Conservation (phyloP, 495 filamentous ascomycete genomes). For the Penicillium salamii region DNA sequence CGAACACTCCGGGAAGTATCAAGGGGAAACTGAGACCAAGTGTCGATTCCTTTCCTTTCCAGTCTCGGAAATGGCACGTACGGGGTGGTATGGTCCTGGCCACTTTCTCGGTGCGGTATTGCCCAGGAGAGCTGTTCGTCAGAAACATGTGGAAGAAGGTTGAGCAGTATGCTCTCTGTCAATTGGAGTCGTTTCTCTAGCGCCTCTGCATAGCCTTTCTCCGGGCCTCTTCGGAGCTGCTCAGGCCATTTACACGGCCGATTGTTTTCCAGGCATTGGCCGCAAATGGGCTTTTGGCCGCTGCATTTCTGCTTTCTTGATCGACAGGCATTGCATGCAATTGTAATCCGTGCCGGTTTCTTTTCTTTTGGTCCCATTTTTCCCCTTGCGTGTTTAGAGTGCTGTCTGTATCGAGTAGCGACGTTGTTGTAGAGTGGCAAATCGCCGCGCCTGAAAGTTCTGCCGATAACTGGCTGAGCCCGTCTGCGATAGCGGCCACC, state of each 20-base stretch:
- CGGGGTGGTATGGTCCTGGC: background rate
- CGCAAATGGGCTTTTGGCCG: conserved; percentile 36
- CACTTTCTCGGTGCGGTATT: conserved; percentile 6
- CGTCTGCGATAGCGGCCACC: background rate
- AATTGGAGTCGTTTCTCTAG: conserved; percentile 38
- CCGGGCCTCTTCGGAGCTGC: conserved; percentile 37
- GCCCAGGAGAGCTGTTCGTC: conserved; percentile 25
- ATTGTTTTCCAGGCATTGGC: conserved; percentile 34
- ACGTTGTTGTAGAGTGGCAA: conserved; percentile 1
- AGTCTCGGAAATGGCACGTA: conserved; percentile 26
- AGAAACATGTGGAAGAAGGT: conserved; percentile 29
- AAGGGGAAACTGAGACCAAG: conserved; percentile 38
- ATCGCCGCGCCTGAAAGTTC: conserved; percentile 26
- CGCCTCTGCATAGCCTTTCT: conserved; percentile 41
- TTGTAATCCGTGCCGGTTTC: conserved; percentile 31
- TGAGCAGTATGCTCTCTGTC: conserved; percentile 33
- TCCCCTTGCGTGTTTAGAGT: background rate
- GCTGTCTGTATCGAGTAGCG: background rate
- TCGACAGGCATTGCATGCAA: conserved; percentile 37
- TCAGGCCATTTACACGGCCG: conserved; percentile 40
- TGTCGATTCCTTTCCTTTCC: conserved; percentile 31
- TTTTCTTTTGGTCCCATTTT: conserved; percentile 15
- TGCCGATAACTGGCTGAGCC: conserved; percentile 7
- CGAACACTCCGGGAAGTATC: conserved; percentile 30
- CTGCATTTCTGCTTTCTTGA: conserved; percentile 38